Evolutionary conservation across 768 basidiomycete genomes (phyloP).

Genomic region (Russula compacta): DNA sequence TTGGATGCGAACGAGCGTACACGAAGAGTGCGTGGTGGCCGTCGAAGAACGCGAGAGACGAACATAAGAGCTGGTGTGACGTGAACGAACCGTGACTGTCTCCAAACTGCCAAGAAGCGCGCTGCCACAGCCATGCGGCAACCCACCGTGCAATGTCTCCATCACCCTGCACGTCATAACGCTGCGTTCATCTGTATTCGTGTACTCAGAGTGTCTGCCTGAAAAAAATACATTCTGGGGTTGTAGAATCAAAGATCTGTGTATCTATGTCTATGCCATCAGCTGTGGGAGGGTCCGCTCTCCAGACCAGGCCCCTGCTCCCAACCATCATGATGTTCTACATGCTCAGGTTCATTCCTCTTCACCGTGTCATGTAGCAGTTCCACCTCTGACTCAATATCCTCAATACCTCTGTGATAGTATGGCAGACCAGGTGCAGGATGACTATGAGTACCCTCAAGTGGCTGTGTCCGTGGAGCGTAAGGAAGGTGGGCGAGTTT

Average conservation of each 20-base stretch:
- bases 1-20: conserved; percentile 1
- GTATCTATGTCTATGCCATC: not conserved
- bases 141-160: no score
- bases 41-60: conserved; percentile 3
- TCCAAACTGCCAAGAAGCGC: not conserved
- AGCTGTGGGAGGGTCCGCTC: not conserved
- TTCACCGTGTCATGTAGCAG: conserved; percentile 26
- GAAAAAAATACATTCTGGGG: no score
- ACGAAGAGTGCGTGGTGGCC: not conserved
- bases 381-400: conserved; percentile 17
- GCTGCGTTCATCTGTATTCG: no score
- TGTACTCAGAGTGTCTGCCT: no score
- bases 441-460: conserved; percentile 28
- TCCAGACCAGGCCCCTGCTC: conserved; percentile 7
- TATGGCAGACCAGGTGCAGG: not conserved
- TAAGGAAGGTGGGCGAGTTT: conserved; percentile 60
- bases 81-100: not conserved
- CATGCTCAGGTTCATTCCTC: conserved; percentile 24
- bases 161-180: no score
- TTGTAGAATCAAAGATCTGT: not conserved
- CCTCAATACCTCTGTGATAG: conserved; percentile 13
- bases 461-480: conserved; percentile 51
- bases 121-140: no score
- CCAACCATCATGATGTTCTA: conserved; percentile 7
- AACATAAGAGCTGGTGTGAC: not conserved